Conservation (phyloP, 306 rosid species). For the Trichosanthes cucumerina region DNA sequence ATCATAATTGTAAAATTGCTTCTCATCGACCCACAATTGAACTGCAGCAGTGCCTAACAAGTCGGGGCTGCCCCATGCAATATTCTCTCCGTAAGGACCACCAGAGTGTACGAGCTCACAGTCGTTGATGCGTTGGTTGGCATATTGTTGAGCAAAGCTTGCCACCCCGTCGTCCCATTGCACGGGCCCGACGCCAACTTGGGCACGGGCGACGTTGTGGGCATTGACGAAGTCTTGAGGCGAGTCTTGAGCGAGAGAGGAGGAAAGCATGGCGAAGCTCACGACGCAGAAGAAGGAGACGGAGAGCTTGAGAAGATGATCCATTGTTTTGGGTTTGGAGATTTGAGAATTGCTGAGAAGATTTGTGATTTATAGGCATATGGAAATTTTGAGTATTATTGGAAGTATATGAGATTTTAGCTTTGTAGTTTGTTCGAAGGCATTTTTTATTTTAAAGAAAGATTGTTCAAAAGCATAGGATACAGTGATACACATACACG, state of each 20-base stretch:
- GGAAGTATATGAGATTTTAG: too few species aligned
- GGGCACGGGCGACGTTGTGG: constrained; percentile 34
- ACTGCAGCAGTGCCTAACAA: constrained; percentile 17
- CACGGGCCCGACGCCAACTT: constrained; percentile 22
- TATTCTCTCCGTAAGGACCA: constrained; percentile 37
- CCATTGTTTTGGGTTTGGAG: not conserved
- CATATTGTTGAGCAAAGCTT: constrained; percentile 20
- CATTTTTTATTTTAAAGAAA: too few species aligned
- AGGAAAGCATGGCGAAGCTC: not conserved
- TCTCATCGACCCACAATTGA: constrained; percentile 18
- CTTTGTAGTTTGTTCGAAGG: too few species aligned
- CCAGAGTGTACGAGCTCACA: constrained; percentile 24
- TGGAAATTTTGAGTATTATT: too few species aligned
- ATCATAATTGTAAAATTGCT: not conserved
- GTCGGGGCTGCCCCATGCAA: constrained; percentile 24
- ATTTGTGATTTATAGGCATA: not conserved
- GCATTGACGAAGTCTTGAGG: constrained; percentile 24
- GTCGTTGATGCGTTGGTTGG: not conserved
- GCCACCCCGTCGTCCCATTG: constrained; percentile 21
- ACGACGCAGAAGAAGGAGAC: not conserved
- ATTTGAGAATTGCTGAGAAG: not conserved
- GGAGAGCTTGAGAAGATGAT: not conserved
- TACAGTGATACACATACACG: too few species aligned
- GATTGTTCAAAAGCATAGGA: too few species aligned
- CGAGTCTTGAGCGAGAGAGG: constrained; percentile 22